A percentile compares a stretch with the other conserved stretches of the same genome.
Evolutionary conservation across 495 filamentous ascomycete species (phyloP).

Genomic region (Lasiosphaeria hispida): DNA sequence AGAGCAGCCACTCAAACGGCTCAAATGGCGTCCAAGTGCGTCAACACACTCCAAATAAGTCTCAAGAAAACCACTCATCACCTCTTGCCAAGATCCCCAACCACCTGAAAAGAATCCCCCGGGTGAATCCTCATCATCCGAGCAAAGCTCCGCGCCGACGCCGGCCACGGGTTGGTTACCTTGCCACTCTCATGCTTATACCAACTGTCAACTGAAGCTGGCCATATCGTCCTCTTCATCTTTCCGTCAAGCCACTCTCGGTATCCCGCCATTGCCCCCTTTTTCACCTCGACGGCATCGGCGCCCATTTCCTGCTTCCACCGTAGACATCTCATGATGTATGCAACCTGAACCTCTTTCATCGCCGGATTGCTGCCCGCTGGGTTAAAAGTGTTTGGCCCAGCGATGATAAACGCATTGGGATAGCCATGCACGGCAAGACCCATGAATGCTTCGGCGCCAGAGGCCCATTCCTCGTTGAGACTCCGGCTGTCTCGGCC

Average conservation of each 20-base stretch:
- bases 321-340: background rate
- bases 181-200: slow-evolving; percentile 1
- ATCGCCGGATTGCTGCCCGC: background rate
- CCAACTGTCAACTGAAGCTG: background rate
- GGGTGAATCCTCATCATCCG: slow-evolving; percentile 12
- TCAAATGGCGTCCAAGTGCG: too few species aligned
- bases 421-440: background rate
- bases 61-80: too few species aligned
- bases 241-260: background rate
- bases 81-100: too few species aligned
- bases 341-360: slow-evolving; percentile 1
- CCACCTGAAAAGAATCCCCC: background rate
- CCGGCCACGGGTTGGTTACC: background rate
- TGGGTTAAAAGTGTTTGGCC: background rate
- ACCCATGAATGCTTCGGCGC: slow-evolving; percentile 1
- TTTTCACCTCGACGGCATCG: background rate
- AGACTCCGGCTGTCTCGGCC: slow-evolving; percentile 1
- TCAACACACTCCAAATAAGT: too few species aligned
- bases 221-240: background rate
- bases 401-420: slow-evolving; percentile 2
- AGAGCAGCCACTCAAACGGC: too few species aligned
- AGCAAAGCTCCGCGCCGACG: background rate
- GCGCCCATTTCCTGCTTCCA: background rate
- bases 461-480: background rate
- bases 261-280: background rate